Conservation (phyloP, 345 rosid species). For the Stellera chamaejasme region DNA sequence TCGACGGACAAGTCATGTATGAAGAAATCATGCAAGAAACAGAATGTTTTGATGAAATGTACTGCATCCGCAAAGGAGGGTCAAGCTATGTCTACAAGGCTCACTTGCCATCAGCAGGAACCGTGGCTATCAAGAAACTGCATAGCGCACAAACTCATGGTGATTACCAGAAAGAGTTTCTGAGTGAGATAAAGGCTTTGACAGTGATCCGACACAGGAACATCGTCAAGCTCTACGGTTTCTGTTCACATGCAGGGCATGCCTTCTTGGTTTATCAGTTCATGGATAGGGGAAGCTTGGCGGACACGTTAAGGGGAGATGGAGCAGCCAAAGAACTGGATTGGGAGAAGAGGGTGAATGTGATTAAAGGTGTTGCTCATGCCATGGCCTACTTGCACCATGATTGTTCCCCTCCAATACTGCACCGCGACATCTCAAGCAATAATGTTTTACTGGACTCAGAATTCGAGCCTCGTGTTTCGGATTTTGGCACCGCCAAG, state of each 20-base stretch:
- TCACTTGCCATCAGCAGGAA: conserved; percentile 7
- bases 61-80: conserved; percentile 27
- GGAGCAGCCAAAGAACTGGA: conserved; percentile 2
- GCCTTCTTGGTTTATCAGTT: background rate
- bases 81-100: conserved; percentile 26
- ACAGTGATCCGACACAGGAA: background rate
- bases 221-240: background rate
- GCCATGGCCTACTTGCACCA: conserved; percentile 18
- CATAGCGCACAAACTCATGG: conserved; percentile 3
- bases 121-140: conserved; percentile 33
- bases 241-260: background rate
- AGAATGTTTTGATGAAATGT: conserved; percentile 1
- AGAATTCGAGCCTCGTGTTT: conserved; percentile 7
- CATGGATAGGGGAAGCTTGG: background rate
- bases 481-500: conserved; percentile 7
- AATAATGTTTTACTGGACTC: conserved; percentile 12
- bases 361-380: conserved; percentile 13
- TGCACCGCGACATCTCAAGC: conserved; percentile 10
- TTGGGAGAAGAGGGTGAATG: conserved; percentile 6
- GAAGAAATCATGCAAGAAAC: conserved; percentile 16
- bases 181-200: background rate
- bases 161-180: background rate
- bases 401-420: conserved; percentile 6
- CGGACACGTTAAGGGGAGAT: background rate
- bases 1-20: background rate